Conservation (phyloP, 1,139 yeast genomes). For the Diutina mesorugosa region DNA sequence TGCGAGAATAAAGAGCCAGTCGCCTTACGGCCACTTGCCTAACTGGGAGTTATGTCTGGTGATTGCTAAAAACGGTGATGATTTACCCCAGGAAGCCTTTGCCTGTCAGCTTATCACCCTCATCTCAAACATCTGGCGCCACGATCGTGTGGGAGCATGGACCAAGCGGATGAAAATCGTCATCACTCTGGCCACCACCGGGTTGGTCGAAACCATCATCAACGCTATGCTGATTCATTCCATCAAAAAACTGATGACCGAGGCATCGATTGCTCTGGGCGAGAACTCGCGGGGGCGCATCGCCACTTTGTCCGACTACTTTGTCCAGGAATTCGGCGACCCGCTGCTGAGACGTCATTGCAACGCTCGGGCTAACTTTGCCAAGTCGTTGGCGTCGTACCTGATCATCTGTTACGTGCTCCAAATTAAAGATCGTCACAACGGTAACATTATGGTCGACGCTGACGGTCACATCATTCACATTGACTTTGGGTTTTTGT, state of each 20-base stretch:
- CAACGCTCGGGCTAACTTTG: constrained; percentile 73
- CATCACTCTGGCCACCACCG: constrained; percentile 82
- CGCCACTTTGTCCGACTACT: constrained; percentile 67
- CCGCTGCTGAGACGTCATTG: constrained; percentile 36
- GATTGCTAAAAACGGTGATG: constrained; percentile 92
- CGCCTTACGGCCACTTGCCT: constrained; percentile 72
- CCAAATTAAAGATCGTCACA: constrained; percentile 91
- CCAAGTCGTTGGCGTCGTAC: constrained; percentile 76
- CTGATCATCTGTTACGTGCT: constrained; percentile 78
- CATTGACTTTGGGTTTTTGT: constrained; percentile 87
- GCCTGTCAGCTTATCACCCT: constrained; percentile 89
- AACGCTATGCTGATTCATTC: constrained; percentile 91
- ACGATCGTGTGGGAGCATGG: constrained; percentile 62
- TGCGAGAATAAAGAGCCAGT: constrained; percentile 61
- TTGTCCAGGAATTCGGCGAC: constrained; percentile 59
- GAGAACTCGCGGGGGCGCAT: constrained; percentile 57
- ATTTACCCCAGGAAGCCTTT: constrained; percentile 91
- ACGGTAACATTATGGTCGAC: constrained; percentile 91
- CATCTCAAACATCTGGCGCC: constrained; percentile 75
- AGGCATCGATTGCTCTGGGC: constrained; percentile 52
- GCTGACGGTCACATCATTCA: constrained; percentile 91
- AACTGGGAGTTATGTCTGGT: constrained; percentile 95
- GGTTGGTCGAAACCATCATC: constrained; percentile 88
- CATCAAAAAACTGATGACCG: constrained; percentile 81
- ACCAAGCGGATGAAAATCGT: constrained; percentile 85